Evolutionary conservation across 495 filamentous ascomycete genomes (phyloP).

Genomic region (Apiosordaria backusii): DNA sequence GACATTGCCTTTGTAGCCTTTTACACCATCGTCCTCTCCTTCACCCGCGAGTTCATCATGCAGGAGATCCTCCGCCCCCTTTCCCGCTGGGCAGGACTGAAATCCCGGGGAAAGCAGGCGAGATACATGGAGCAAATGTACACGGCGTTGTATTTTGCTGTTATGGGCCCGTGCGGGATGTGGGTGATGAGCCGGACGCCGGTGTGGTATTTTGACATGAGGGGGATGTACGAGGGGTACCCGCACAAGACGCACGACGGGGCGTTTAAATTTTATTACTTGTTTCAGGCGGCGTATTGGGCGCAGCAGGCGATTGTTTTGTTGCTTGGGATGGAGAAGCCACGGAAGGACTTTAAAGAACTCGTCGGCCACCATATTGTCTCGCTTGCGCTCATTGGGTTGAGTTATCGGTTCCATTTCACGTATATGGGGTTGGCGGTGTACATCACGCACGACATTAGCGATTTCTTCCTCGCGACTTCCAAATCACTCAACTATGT

Average conservation of each 20-base stretch:
- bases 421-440: constrained; percentile 96
- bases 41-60: constrained; percentile 96
- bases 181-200: constrained; percentile 89
- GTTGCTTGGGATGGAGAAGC: constrained; percentile 86
- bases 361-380: constrained; percentile 93
- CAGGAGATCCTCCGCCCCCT: constrained; percentile 82
- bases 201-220: constrained; percentile 97
- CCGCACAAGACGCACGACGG: constrained; percentile 82
- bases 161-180: constrained; percentile 82
- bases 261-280: constrained; percentile 94
- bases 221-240: constrained; percentile 85
- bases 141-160: constrained; percentile 88
- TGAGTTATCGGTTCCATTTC: constrained; percentile 97
- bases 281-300: constrained; percentile 96
- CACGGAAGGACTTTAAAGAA: constrained; percentile 93
- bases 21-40: constrained; percentile 84
- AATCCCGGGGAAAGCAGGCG: constrained; percentile 71
- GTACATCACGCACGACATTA: constrained; percentile 94
- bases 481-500: constrained; percentile 95
- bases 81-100: constrained; percentile 67
- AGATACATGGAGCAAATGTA: constrained; percentile 98
- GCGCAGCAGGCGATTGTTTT: constrained; percentile 91
- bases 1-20: constrained; percentile 87
- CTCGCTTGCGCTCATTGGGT: constrained; percentile 77
- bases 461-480: constrained; percentile 94